Percentiles rank a stretch among this genome's conserved stretches.
Conservation (phyloP, 495 filamentous ascomycete genomes). For the Neurospora intermedia region DNA sequence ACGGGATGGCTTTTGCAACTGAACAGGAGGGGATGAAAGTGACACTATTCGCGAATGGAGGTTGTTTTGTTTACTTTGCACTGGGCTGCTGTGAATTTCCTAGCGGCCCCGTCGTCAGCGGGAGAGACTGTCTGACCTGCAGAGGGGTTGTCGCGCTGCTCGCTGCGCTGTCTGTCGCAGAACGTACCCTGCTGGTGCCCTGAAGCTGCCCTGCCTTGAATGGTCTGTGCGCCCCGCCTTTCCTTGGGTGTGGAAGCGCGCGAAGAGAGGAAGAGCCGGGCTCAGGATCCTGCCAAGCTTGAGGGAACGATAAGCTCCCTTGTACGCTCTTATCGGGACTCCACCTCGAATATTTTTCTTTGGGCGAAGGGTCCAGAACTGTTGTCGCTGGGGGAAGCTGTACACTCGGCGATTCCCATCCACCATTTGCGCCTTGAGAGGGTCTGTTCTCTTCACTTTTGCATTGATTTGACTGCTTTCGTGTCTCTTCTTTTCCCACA, state of each 20-base stretch:
- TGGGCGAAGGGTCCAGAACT: neutral
- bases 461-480: slow-evolving; percentile 11
- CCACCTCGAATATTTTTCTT: neutral
- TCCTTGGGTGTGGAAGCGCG: neutral
- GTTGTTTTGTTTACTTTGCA: neutral
- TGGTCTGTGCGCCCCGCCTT: neutral
- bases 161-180: neutral
- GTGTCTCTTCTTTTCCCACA: neutral
- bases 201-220: neutral
- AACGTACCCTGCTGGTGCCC: neutral
- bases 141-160: neutral
- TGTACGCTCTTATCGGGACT: neutral
- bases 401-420: neutral
- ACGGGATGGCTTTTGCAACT: neutral
- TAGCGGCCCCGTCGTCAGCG: neutral
- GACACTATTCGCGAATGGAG: neutral
- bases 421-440: neutral
- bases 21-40: neutral
- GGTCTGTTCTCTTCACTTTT: neutral
- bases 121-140: neutral
- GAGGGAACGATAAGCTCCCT: neutral
- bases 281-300: neutral
- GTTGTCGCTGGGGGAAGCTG: neutral
- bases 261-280: neutral
- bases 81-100: neutral